Evolutionary conservation across 2,329 filamentous ascomycete species (phyloP).

Genomic region (Fusarium sp.): DNA sequence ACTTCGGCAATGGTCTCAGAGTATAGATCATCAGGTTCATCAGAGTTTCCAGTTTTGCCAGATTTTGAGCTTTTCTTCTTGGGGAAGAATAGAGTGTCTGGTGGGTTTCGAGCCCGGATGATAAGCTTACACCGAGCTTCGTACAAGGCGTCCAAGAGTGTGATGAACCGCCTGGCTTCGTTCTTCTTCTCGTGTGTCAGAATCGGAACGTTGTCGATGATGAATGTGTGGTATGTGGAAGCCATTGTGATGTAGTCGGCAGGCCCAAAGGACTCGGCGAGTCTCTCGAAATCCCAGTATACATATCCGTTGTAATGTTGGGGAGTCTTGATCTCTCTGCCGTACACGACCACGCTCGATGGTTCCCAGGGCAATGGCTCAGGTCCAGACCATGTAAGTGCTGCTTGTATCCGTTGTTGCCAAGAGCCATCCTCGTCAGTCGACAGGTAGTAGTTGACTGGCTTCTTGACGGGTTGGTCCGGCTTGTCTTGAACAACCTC

Average conservation of each 20-base stretch:
- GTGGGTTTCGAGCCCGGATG: conserved; percentile 73
- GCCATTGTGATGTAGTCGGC: conserved; percentile 88
- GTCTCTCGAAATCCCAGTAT: conserved; percentile 75
- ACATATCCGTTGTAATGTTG: conserved; percentile 68
- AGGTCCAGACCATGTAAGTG: conserved; percentile 38
- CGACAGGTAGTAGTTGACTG: conserved; percentile 48
- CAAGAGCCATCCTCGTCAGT: conserved; percentile 48
- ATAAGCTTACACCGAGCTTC: conserved; percentile 84
- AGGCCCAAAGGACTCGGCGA: conserved; percentile 78
- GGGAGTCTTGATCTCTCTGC: conserved; percentile 71
- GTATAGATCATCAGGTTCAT: conserved; percentile 53
- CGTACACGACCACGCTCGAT: conserved; percentile 67
- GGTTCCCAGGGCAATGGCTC: conserved; percentile 55
- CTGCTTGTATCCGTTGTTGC: conserved; percentile 34
- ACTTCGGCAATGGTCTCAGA: conserved; percentile 69
- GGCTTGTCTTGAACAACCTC: conserved; percentile 21
- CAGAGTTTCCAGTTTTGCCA: conserved; percentile 10
- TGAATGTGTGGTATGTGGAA: conserved; percentile 82
- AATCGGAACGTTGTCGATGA: conserved; percentile 77
- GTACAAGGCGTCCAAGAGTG: conserved; percentile 82
- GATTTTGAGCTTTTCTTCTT: conserved; percentile 55
- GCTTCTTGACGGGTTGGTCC: conserved; percentile 38
- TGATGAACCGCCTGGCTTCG: conserved; percentile 84
- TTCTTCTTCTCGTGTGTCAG: conserved; percentile 79
- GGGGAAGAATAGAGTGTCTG: conserved; percentile 84